These are phyloP conservation scores for Limnanthes douglasii DNA, from an alignment of 345 rosid species.

Conservation along the genomic window DNA sequence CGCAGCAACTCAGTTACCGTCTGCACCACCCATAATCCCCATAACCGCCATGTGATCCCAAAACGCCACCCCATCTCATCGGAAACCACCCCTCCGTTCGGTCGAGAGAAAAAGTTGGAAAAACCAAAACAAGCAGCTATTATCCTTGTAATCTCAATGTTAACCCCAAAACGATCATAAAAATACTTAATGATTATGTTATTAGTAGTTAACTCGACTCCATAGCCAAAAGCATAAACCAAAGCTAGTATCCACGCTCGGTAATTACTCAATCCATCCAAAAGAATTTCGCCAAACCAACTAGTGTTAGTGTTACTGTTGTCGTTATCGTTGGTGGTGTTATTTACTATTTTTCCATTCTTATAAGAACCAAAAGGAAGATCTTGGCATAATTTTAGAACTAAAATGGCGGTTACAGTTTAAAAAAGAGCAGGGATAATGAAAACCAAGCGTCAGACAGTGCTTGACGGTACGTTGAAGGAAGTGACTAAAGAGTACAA, in stretches of 20 bases:
- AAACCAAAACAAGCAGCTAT: conserved; percentile 56
- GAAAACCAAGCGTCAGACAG: conserved; percentile 64
- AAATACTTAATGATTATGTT: conserved; percentile 62
- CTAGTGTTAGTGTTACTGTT: no score
- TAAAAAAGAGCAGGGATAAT: conserved; percentile 48
- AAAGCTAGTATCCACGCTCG: conserved; percentile 69
- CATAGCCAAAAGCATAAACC: conserved; percentile 46
- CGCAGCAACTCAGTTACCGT: conserved; percentile 52
- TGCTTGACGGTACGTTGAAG: conserved; percentile 9
- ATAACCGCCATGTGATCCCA: conserved; percentile 72
- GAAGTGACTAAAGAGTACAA: conserved; percentile 19
- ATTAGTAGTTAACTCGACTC: conserved; percentile 61
- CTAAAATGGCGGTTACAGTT: conserved; percentile 29
- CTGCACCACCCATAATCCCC: conserved; percentile 70
- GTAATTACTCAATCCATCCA: conserved; percentile 44
- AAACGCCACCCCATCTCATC: conserved; percentile 36
- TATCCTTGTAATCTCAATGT: conserved; percentile 46
- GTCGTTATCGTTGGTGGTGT: neutral
- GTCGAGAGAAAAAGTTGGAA: conserved; percentile 49
- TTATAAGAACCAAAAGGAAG: conserved; percentile 41
- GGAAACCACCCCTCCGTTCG: conserved; percentile 60
- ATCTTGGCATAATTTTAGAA: conserved; percentile 45
- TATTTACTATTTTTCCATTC: no score
- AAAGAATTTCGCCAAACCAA: conserved; percentile 16
- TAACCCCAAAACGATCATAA: conserved; percentile 55